These are phyloP conservation scores for Raphanus sativus DNA, from an alignment of 345 rosid species.

Conservation along the genomic window DNA sequence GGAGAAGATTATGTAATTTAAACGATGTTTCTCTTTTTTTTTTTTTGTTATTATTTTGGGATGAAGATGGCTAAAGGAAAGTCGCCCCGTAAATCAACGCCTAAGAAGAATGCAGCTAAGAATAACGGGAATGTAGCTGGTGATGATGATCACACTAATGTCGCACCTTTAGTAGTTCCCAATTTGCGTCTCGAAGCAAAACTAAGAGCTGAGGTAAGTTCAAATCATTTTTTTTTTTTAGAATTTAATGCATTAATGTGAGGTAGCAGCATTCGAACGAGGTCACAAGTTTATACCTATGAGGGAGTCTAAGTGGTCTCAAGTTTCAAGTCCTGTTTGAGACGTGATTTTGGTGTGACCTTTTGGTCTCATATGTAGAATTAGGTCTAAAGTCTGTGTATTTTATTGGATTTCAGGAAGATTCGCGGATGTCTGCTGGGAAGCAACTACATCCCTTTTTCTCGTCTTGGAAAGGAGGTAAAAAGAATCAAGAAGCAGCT, in stretches of 20 bases:
- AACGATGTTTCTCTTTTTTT: not conserved
- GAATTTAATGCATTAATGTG: not conserved
- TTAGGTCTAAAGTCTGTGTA: not conserved
- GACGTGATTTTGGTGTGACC: not conserved
- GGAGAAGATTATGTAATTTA: not conserved
- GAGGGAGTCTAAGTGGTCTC: no score
- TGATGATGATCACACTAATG: conserved; percentile 27
- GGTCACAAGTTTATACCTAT: not conserved
- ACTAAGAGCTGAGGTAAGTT: conserved; percentile 71
- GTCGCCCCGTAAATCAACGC: conserved; percentile 53
- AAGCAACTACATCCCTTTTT: conserved; percentile 87
- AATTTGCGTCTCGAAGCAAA: conserved; percentile 81
- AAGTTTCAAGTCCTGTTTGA: no score
- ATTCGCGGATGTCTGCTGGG: conserved; percentile 64
- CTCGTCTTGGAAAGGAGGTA: conserved; percentile 54
- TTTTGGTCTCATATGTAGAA: not conserved
- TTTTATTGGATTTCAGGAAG: conserved; percentile 55
- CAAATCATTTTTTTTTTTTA: not conserved
- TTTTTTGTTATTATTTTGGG: not conserved
- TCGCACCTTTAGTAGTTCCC: conserved; percentile 44
- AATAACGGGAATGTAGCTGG: conserved; percentile 31
- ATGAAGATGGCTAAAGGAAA: conserved; percentile 38
- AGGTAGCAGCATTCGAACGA: not conserved
- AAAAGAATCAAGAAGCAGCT: conserved; percentile 45
- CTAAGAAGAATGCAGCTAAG: conserved; percentile 48